A percentile compares a stretch with the other conserved stretches of the same genome.
phyloP scores from a whole-genome alignment of 768 basidiomycete species.

The Auricularia cornea region DNA sequence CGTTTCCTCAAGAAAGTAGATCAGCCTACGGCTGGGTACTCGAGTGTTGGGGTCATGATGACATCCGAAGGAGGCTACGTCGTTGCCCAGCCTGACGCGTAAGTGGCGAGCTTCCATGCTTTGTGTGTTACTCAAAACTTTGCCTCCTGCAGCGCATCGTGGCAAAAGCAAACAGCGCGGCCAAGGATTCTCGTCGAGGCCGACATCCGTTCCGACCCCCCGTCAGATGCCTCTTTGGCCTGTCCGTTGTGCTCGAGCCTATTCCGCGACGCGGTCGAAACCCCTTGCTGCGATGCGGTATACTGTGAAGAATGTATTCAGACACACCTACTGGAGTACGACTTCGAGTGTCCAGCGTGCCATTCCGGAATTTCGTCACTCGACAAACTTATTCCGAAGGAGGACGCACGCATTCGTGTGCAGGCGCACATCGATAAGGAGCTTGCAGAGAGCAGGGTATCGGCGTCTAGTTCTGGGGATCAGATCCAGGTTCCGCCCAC shows the following conservation, averaged over 20 bases:
- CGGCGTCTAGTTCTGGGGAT: conserved; percentile 48
- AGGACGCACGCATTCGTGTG: conserved; percentile 68
- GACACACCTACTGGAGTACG: conserved; percentile 86
- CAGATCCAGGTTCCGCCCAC: conserved; percentile 7
- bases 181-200: conserved; percentile 75
- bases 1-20: conserved; percentile 97
- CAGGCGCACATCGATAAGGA: conserved; percentile 73
- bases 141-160: conserved; percentile 58
- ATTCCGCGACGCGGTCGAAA: conserved; percentile 89
- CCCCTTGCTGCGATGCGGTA: conserved; percentile 83
- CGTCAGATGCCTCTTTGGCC: conserved; percentile 67
- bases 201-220: conserved; percentile 76
- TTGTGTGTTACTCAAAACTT: background rate
- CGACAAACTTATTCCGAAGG: conserved; percentile 78
- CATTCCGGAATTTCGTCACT: conserved; percentile 79
- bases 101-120: conserved; percentile 26
- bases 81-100: conserved; percentile 94
- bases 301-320: conserved; percentile 99
- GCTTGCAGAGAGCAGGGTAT: conserved; percentile 50
- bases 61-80: conserved; percentile 98
- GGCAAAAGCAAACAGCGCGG: conserved; percentile 85
- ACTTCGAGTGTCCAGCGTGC: conserved; percentile 91
- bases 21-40: conserved; percentile 61
- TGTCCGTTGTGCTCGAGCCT: conserved; percentile 92
- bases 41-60: conserved; percentile 90